Evolutionary conservation across 345 rosid species (phyloP), one percentile per base, ranked within the genome.

Genomic region (Aurinia saxatilis): DNA sequence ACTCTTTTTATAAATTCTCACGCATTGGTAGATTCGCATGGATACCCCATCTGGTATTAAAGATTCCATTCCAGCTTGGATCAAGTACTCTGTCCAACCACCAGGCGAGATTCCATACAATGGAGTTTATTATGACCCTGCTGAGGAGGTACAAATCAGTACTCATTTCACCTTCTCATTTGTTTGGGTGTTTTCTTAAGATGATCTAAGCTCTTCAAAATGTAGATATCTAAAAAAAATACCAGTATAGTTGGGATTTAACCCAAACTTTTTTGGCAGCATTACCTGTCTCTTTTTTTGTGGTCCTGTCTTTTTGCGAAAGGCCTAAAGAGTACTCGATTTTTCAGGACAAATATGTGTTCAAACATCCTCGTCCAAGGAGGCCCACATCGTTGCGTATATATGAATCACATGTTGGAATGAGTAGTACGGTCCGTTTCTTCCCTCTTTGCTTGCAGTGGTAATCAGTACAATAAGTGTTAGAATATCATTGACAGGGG

Each of bases 61-160:
- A 73, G 97, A 90, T 67, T 90, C 99, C 30, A 87, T 93, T 79
- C 99, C 99, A 67, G 99, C 99, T 71, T 93, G 99, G 99, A 89
- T 93, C 60, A 90, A 87, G 78, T 93, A 82, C 75, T 81, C 96
- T 67, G 96, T 93, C 41, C 99, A 93, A 73, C 79, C 90, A 59
- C 95, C 91, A 0, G 95, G 96, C 64, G 99, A 87, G 79, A 90
- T 93, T 56, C 96, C 99, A 39, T 93, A 82, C 75, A 78, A 79
- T 74, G 99, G 99, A 56, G 81, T 93, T 61, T 93, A 89, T 81
- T 93, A 93, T 67, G 99, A 93, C 75, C 97, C 97, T 40, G 88
- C 90, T 21, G 84, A 81, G 70, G 91, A 90, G 95, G 99, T 90
- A 77, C 17, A 51, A 15, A 49, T 31, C 45, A 60, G 10, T 58